Percentiles rank a stretch among this genome's conserved stretches.
Conservation (phyloP, 495 filamentous ascomycete species). For the Hypoxylon subgilvum region DNA sequence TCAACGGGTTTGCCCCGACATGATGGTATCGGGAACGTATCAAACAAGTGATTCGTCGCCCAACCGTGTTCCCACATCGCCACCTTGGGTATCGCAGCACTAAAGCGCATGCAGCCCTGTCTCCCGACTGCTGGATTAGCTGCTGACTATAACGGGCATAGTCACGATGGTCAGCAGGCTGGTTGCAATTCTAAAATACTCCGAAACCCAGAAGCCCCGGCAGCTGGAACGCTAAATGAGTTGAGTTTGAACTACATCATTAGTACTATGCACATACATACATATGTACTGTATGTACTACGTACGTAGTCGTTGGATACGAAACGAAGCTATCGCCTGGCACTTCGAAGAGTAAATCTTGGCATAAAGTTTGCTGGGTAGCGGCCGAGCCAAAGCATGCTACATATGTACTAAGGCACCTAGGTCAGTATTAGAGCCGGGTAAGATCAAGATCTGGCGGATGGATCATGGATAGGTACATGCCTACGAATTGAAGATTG, state of each 20-base stretch:
- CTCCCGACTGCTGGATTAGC: slow-evolving; percentile 6
- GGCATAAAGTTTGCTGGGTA: slow-evolving; percentile 1
- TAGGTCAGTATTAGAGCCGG: slow-evolving; percentile 9
- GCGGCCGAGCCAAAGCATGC: neutral
- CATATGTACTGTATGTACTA: too few relatives aligned
- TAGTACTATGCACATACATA: too few relatives aligned
- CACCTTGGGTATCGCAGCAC: slow-evolving; percentile 4
- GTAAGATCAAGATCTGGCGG: slow-evolving; percentile 2
- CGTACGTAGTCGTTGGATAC: slow-evolving; percentile 15
- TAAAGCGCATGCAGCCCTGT: slow-evolving; percentile 23
- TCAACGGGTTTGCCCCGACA: slow-evolving; percentile 12
- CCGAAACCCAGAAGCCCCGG: slow-evolving; percentile 34
- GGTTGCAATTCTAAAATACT: slow-evolving; percentile 34
- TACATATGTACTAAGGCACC: too few relatives aligned
- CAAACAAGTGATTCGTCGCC: slow-evolving; percentile 17
- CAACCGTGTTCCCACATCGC: slow-evolving; percentile 16
- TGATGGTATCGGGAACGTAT: slow-evolving; percentile 24
- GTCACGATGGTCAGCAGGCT: slow-evolving; percentile 23
- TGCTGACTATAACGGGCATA: slow-evolving; percentile 16
- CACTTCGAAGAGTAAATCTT: neutral
- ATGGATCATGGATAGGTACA: too few relatives aligned
- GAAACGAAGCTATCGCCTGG: slow-evolving; percentile 4
- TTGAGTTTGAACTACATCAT: slow-evolving; percentile 4
- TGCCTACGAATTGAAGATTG: too few relatives aligned
- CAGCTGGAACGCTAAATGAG: slow-evolving; percentile 20